Evolutionary conservation across 169 alveolate species (phyloP), one percentile per base, ranked within the genome.

Genomic region (Eimeria acervulina): DNA sequence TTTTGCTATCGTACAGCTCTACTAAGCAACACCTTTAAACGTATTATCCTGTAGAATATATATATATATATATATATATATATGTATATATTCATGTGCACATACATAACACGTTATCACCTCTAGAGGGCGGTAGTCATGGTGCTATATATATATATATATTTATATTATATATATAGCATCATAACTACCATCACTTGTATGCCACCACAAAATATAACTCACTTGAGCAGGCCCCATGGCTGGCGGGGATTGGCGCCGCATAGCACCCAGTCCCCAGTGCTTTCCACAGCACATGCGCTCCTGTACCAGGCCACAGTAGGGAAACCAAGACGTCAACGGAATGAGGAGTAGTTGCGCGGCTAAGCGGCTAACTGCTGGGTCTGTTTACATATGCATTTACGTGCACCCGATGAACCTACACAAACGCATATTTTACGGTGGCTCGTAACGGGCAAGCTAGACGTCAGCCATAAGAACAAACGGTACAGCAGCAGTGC

Each of bases 171-270:
- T 17, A 55, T 7, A 12, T 12, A 55, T 55, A 55, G 5, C 10
- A 59, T 19, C 31, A 5, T 59, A 15, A 59, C 21, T n/a, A 76
- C 4, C 5, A 10, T n/a, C n/a, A 28, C 23, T 8, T 66, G 2
- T 66, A 31, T 66, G 31, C 21, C 42, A 76, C 4, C 5, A 10
- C 0, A 40, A 23, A 23, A 42, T 5, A 0, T 10, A 23, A 52
- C 42, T 28, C n/a, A 85, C 93, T 63, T 21, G 61, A 85, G 93
- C n/a, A 85, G 81, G 47, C 93, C 59, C 31, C 38, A 47, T 13
- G 93, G 93, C 2, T 85, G 52, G 23, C 61, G 17, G 52, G 93
- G 93, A 61, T 55, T 70, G 47, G 93, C 80, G 81, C 93, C 93
- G 38, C 93, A 85, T 19, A 85, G 80, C 19, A 85, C 78, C 93